Percentiles rank a stretch among this genome's conserved stretches.
These are phyloP conservation scores for Sphaceloma murrayae DNA, from an alignment of 2,329 filamentous ascomycete species.

Conservation along the genomic window DNA sequence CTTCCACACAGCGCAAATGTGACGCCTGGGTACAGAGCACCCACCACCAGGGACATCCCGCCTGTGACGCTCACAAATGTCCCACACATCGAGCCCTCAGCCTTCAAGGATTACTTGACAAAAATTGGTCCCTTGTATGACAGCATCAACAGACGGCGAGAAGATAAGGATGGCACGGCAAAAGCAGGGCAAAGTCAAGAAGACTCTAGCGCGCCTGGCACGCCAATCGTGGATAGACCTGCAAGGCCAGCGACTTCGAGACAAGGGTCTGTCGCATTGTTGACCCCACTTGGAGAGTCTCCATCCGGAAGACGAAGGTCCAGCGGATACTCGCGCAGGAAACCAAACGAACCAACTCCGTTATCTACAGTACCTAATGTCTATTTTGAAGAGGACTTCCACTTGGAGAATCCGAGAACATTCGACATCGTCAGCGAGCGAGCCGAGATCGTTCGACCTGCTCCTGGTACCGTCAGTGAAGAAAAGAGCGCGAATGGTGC, in stretches of 20 bases:
- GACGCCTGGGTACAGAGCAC: constrained; percentile 44
- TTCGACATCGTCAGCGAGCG: constrained; percentile 96
- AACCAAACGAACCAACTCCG: constrained; percentile 65
- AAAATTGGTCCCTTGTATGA: constrained; percentile 85
- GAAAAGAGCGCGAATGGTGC: constrained; percentile 50
- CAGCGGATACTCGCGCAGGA: constrained; percentile 46
- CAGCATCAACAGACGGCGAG: constrained; percentile 73
- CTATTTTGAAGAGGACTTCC: constrained; percentile 93
- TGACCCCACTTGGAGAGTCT: constrained; percentile 37
- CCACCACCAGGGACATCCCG: constrained; percentile 55
- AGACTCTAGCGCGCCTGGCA: constrained; percentile 2
- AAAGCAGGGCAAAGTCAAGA: neutral
- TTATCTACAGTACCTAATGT: constrained; percentile 84
- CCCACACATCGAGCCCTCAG: constrained; percentile 63
- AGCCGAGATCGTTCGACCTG: constrained; percentile 80
- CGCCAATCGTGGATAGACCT: neutral
- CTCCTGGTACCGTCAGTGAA: constrained; percentile 39
- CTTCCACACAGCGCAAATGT: constrained; percentile 49
- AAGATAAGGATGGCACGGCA: constrained; percentile 53
- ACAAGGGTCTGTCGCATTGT: constrained; percentile 34
- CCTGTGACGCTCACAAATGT: constrained; percentile 88
- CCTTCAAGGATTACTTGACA: constrained; percentile 74
- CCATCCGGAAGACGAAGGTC: constrained; percentile 43
- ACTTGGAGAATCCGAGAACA: constrained; percentile 86
- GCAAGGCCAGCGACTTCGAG: constrained; percentile 23